phyloP scores from a whole-genome alignment of 179 eudicot genomes.

The Pouteria campechiana region DNA sequence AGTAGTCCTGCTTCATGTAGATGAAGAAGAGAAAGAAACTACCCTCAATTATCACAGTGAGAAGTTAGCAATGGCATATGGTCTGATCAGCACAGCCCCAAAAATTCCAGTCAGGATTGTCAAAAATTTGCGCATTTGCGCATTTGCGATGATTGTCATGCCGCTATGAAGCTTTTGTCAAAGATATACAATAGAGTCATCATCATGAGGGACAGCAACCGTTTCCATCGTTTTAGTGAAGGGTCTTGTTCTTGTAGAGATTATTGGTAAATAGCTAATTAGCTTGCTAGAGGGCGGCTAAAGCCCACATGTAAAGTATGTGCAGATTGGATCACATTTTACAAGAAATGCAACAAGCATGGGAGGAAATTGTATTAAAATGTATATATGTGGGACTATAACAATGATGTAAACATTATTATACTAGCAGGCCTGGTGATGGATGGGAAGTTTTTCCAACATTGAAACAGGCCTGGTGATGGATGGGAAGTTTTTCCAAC shows the following conservation, averaged over 20 bases:
- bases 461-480: no score
- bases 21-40: constrained; percentile 28
- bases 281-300: no score
- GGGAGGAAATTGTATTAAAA: no score
- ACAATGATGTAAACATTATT: no score
- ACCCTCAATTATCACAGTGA: constrained; percentile 39
- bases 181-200: constrained; percentile 30
- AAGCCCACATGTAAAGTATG: no score
- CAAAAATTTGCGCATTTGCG: constrained; percentile 53
- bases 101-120: constrained; percentile 35
- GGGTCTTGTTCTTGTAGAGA: constrained; percentile 56
- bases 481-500: no score
- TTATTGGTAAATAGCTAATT: constrained; percentile 49
- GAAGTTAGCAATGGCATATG: constrained; percentile 50
- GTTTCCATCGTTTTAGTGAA: constrained; percentile 55
- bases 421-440: no score
- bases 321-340: no score
- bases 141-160: constrained; percentile 48
- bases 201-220: constrained; percentile 37
- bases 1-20: constrained; percentile 26
- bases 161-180: constrained; percentile 39
- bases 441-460: no score
- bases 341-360: no score
- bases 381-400: no score
- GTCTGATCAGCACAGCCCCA: constrained; percentile 38